A percentile compares a stretch with the other conserved stretches of the same genome.
phyloP scores from a whole-genome alignment of 345 rosid genomes.

The Pelargonium nanum region DNA sequence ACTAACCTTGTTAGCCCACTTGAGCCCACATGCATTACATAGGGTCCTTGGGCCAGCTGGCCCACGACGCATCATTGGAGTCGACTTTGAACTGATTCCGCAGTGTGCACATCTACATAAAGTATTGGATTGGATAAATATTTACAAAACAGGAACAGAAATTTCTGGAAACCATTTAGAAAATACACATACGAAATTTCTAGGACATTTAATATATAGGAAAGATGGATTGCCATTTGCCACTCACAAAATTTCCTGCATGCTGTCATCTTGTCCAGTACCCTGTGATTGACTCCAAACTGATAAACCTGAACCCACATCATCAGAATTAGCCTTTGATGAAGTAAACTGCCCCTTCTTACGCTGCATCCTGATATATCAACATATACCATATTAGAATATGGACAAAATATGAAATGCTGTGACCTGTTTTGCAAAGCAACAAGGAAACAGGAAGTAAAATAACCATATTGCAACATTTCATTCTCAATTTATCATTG shows the following conservation, averaged over 20 bases:
- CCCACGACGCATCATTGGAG: conserved; percentile 45
- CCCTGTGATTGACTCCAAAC: conserved; percentile 21
- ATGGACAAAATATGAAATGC: background rate
- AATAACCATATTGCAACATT: no score
- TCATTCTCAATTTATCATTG: no score
- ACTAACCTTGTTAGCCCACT: conserved; percentile 36
- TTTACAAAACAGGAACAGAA: background rate
- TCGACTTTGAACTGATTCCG: conserved; percentile 28
- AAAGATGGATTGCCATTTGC: background rate
- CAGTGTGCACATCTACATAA: conserved; percentile 28
- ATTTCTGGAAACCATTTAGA: no score
- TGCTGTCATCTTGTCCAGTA: conserved; percentile 27
- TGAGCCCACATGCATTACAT: conserved; percentile 41
- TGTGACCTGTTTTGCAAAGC: background rate
- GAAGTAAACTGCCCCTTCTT: conserved; percentile 41
- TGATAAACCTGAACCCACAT: conserved; percentile 21
- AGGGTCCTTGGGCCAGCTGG: conserved; percentile 33
- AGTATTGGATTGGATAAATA: background rate
- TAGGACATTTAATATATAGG: no score
- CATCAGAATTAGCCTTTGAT: conserved; percentile 21
- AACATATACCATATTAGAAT: background rate
- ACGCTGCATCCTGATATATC: conserved; percentile 34
- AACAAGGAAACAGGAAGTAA: no score
- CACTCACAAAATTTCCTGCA: conserved; percentile 27
- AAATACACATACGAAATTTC: no score